Base-by-base conservation (phyloP, 306 rosid species). In the Fragaria nilgerrensis region DNA sequence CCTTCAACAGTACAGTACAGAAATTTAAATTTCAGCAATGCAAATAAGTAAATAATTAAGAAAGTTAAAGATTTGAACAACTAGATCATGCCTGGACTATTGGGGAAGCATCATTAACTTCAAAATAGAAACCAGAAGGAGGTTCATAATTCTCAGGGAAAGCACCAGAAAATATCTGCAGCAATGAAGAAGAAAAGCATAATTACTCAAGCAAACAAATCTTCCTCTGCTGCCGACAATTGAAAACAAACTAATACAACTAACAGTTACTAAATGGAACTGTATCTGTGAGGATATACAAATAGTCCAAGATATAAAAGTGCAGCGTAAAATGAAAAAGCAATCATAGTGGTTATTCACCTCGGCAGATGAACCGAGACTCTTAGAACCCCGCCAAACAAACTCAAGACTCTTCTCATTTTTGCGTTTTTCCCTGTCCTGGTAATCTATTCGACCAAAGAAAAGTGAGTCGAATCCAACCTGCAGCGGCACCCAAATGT, bases 91-190 rank as follows among this genome's bases (percentile, higher is more conserved):
- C 88, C 80, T 87, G 91, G 69, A 87, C 87, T 32, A 87, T 77
- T 72, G 88, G 85, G 48, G 91, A 87, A 69, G 8, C 50, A 78
- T 75, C 88, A 70, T 87, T 87, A 68, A 87, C 88, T 85, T 87
- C 91, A 66, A 85, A 87, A 81, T 87, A 85, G 81, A 87, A 87
- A 73, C 85, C 88, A 49, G 86, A 68, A 7, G 91, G 91, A 77
- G 91, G 91, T 61, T 87, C 91, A 49, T 87, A 87, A 65, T 85
- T 81, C 80, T 80, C 63, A 22, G 91, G 91, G 71, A 85, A 87
- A 41, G 87, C 85, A 78, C 91, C 89, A 59, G 88, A 77, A 76
- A 87, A 87, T 53, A 87, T 85, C 91, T 87, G 80, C 63, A 6
- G 50, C 25, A 66, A 27, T 68, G 1, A 67, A 77, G 1, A 67